Evolutionary conservation across 73 alveolate genomes (phyloP).

Genomic region (Tetrahymena thermophila): DNA sequence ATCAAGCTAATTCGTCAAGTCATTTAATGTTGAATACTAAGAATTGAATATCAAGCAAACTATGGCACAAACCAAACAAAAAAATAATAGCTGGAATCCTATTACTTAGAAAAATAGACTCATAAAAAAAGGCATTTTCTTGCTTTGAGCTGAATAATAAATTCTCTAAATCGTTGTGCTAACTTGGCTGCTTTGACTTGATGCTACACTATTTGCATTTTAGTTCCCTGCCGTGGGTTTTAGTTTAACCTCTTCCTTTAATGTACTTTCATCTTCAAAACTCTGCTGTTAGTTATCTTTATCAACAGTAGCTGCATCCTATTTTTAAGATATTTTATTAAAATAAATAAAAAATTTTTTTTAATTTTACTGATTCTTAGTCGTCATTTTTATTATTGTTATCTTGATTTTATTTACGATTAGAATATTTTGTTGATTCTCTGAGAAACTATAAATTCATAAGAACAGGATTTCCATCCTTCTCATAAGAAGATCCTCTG

Average conservation of each 20-base stretch:
- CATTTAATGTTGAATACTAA: neutral
- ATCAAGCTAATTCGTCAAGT: neutral
- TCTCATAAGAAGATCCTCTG: neutral
- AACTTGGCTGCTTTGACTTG: neutral
- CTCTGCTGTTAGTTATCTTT: neutral
- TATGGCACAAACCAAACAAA: neutral
- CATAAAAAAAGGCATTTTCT: neutral
- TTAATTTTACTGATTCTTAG: neutral
- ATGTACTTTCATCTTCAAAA: neutral
- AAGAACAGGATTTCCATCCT: neutral
- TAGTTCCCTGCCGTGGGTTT: neutral
- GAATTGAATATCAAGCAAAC: neutral
- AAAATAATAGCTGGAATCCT: neutral
- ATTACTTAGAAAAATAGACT: neutral
- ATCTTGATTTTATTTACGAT: neutral
- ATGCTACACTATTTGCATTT: neutral
- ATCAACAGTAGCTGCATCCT: neutral
- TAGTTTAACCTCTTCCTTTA: neutral
- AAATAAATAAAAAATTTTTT: neutral
- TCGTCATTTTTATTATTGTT: neutral
- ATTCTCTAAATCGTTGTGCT: neutral
- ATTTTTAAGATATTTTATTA: neutral
- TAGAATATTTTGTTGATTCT: neutral
- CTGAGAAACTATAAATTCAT: neutral
- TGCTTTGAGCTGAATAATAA: neutral